These are phyloP conservation scores for Mycena sanguinolenta DNA, from an alignment of 768 basidiomycete species.

Conservation along the genomic window DNA sequence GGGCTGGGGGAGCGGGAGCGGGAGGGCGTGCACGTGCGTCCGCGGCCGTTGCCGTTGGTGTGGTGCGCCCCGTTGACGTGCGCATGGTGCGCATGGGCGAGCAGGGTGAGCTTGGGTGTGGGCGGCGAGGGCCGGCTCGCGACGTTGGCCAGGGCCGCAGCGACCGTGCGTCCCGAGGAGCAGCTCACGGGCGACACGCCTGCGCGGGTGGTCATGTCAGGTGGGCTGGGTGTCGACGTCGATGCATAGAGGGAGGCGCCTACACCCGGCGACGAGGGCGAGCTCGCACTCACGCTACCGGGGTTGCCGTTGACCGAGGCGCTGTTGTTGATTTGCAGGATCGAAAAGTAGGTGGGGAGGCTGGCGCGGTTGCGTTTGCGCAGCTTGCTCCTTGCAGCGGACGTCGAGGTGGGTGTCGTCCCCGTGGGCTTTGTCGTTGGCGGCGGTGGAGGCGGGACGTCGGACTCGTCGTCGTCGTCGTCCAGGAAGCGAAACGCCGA, in stretches of 20 bases:
- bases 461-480: conserved; percentile 57
- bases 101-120: conserved; percentile 65
- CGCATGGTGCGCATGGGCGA: conserved; percentile 41
- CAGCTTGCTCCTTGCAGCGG: conserved; percentile 61
- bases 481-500: conserved; percentile 47
- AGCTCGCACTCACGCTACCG: too few species aligned
- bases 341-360: conserved; percentile 82
- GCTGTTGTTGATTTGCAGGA: conserved; percentile 63
- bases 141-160: not conserved
- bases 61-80: conserved; percentile 41
- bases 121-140: conserved; percentile 66
- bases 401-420: conserved; percentile 42
- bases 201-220: conserved; percentile 12
- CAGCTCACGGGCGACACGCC: conserved; percentile 59
- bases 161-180: conserved; percentile 60
- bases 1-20: conserved; percentile 56
- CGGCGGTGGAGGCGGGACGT: too few species aligned
- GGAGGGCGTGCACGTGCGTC: conserved; percentile 36
- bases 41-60: conserved; percentile 62
- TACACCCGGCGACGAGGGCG: too few species aligned
- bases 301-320: too few species aligned
- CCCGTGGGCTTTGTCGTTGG: too few species aligned
- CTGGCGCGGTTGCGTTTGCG: conserved; percentile 76
- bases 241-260: too few species aligned
- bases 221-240: too few species aligned